phyloP scores from a whole-genome alignment of 495 filamentous ascomycete species.

The Arthonia radiata region DNA sequence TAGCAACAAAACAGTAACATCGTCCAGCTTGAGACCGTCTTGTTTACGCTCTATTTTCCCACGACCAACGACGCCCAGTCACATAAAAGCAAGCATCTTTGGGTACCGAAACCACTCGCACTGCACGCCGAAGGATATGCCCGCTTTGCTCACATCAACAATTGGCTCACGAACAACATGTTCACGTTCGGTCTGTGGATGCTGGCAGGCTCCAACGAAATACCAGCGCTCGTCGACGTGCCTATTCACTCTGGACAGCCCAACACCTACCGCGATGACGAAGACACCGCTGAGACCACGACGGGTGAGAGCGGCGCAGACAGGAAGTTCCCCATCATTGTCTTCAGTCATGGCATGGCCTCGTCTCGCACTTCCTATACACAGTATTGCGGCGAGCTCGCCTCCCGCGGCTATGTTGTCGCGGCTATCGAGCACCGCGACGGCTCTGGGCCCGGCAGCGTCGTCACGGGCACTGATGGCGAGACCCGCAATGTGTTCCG shows the following conservation, averaged over 20 bases:
- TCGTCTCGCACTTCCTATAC: conserved; percentile 25
- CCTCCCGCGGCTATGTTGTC: conserved; percentile 24
- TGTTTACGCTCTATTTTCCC: conserved; percentile 26
- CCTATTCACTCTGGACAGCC: too few relatives aligned
- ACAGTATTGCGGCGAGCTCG: conserved; percentile 26
- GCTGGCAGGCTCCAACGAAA: conserved; percentile 17
- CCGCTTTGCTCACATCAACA: conserved; percentile 18
- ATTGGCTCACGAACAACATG: conserved; percentile 12
- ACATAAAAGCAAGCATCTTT: conserved; percentile 15
- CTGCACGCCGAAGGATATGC: conserved; percentile 25
- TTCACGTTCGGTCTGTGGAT: conserved; percentile 3
- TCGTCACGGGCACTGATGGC: conserved; percentile 13
- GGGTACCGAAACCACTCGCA: conserved; percentile 23
- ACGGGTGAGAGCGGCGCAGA: too few relatives aligned
- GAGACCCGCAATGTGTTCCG: conserved; percentile 8
- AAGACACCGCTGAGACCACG: too few relatives aligned
- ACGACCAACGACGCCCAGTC: conserved; percentile 7
- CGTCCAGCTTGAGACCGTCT: conserved; percentile 17
- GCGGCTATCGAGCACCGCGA: conserved; percentile 28
- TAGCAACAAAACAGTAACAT: neutral
- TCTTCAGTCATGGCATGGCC: conserved; percentile 30
- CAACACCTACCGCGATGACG: too few relatives aligned
- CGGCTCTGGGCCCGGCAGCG: conserved; percentile 23
- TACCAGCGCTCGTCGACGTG: conserved; percentile 20
- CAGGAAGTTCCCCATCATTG: conserved; percentile 17